Conservation (phyloP, 2,329 filamentous ascomycete species). For the Colletotrichum chlorophyti region DNA sequence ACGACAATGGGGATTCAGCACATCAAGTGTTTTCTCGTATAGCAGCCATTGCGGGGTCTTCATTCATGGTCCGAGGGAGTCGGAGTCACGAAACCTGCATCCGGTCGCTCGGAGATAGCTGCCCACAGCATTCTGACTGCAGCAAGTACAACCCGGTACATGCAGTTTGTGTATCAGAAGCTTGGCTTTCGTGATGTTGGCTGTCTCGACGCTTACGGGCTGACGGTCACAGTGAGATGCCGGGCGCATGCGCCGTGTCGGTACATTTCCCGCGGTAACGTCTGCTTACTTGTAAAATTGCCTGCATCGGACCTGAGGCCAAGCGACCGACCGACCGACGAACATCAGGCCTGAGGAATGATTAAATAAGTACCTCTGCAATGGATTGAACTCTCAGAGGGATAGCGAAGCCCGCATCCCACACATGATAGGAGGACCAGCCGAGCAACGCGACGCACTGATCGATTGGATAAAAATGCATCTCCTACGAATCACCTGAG, state of each 20-base stretch:
- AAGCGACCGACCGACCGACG: too few relatives aligned
- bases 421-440: background rate
- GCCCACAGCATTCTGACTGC: conserved; percentile 26
- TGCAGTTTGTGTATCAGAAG: conserved; percentile 24
- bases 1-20: too few relatives aligned
- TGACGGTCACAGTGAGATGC: conserved; percentile 21
- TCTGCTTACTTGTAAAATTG: conserved; percentile 10
- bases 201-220: too few relatives aligned
- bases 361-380: too few relatives aligned
- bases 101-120: conserved; percentile 29
- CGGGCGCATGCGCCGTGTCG: conserved; percentile 19
- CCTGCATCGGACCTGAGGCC: too few relatives aligned
- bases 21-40: conserved; percentile 11
- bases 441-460: conserved; percentile 1
- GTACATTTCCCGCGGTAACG: conserved; percentile 9
- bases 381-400: too few relatives aligned
- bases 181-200: conserved; percentile 28
- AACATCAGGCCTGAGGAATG: too few relatives aligned
- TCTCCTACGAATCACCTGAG: conserved; percentile 23
- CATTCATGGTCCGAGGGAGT: conserved; percentile 18
- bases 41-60: conserved; percentile 11
- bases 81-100: conserved; percentile 26
- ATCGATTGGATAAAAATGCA: conserved; percentile 26
- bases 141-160: conserved; percentile 22
- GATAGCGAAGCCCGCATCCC: background rate